Conservation (phyloP, 768 basidiomycete genomes). For the Tephrocybe sp. region DNA sequence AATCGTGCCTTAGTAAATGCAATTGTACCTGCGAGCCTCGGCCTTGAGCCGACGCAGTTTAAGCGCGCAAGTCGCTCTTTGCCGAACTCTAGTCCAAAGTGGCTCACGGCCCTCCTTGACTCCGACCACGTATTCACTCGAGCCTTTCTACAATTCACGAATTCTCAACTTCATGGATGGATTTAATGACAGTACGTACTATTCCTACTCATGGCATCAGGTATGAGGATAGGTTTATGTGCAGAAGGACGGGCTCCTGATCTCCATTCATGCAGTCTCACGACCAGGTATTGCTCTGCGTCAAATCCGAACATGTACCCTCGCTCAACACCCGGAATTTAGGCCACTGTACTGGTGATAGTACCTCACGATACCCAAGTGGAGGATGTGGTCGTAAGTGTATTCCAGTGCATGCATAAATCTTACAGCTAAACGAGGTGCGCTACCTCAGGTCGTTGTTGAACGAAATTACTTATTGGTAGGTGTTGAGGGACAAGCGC, state of each 20-base stretch:
- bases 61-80: no score
- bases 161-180: constrained; percentile 32
- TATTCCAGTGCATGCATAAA: not conserved
- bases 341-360: constrained; percentile 78
- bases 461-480: constrained; percentile 73
- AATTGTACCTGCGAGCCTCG: no score
- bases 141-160: not conserved
- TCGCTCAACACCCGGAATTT: constrained; percentile 12
- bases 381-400: constrained; percentile 63
- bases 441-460: constrained; percentile 57
- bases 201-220: constrained; percentile 85
- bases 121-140: constrained; percentile 2
- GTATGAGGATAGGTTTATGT: constrained; percentile 38
- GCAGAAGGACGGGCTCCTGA: constrained; percentile 10
- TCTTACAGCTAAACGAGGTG: no score
- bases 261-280: constrained; percentile 59
- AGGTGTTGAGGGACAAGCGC: constrained; percentile 66
- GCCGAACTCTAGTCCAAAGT: constrained; percentile 6
- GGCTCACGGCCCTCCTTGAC: not conserved
- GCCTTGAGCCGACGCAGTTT: no score
- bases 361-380: constrained; percentile 71
- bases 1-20: no score
- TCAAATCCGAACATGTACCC: constrained; percentile 8
- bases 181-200: constrained; percentile 39
- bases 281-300: constrained; percentile 64